Conservation (phyloP, 768 basidiomycete species). For the Ramaria rubella region DNA sequence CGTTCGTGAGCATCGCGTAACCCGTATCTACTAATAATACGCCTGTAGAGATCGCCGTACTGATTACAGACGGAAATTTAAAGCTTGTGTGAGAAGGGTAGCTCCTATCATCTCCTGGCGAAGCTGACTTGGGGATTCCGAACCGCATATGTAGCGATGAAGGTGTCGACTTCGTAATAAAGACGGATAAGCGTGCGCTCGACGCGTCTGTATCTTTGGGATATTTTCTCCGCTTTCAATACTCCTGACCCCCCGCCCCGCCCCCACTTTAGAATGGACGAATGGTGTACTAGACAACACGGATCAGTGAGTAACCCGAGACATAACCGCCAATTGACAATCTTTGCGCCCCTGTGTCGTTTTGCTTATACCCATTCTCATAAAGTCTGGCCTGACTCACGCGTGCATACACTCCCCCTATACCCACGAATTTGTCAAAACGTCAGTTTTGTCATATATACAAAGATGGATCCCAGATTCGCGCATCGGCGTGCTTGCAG, state of each 20-base stretch:
- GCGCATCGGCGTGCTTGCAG: slow-evolving; percentile 66
- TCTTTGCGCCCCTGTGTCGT: no score
- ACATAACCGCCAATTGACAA: not conserved
- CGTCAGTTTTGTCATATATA: slow-evolving; percentile 66
- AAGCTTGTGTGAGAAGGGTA: slow-evolving; percentile 41
- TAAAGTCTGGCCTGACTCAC: slow-evolving; percentile 73
- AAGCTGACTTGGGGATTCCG: not conserved
- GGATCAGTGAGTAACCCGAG: slow-evolving; percentile 43
- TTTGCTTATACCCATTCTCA: slow-evolving; percentile 4
- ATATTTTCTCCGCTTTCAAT: not conserved
- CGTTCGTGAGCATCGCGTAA: not conserved
- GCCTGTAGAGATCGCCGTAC: slow-evolving; percentile 35
- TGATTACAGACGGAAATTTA: slow-evolving; percentile 84
- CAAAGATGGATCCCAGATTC: slow-evolving; percentile 75
- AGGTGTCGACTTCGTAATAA: slow-evolving; percentile 71
- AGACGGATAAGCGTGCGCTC: slow-evolving; percentile 58
- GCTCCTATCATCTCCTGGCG: not conserved
- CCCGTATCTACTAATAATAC: not conserved
- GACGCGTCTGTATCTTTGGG: slow-evolving; percentile 53
- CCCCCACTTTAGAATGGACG: slow-evolving; percentile 56
- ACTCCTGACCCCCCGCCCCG: not conserved
- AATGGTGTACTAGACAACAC: slow-evolving; percentile 85
- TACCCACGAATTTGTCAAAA: slow-evolving; percentile 50
- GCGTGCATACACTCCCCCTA: slow-evolving; percentile 71
- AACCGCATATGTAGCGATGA: no score